Percentiles rank a stretch among this genome's conserved stretches.
Conservation (phyloP, 495 filamentous ascomycete genomes). For the Parathielavia appendiculata region DNA sequence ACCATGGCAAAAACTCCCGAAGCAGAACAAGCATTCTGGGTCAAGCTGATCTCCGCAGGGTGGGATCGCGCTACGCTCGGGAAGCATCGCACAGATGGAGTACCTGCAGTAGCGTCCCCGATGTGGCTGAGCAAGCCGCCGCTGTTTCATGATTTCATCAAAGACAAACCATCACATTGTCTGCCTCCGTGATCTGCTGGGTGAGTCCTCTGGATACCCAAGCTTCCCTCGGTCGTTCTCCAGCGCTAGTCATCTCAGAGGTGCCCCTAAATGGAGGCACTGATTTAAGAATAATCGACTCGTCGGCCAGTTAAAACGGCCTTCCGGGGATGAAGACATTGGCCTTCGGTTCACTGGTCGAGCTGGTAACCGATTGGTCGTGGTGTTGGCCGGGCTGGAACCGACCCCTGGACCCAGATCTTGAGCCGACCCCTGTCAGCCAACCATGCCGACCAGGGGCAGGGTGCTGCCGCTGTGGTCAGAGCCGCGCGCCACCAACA, state of each 20-base stretch:
- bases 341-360: conserved; percentile 6
- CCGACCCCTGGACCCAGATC: conserved; percentile 19
- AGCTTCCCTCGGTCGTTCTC: not conserved
- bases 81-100: not conserved
- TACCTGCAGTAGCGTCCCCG: conserved; percentile 25
- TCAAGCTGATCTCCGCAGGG: not conserved
- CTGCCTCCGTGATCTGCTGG: not conserved
- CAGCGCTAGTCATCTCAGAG: not conserved
- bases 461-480: conserved; percentile 1
- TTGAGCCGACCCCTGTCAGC: conserved; percentile 12
- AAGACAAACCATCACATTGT: not conserved
- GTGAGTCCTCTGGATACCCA: not conserved
- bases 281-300: not conserved
- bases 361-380: conserved; percentile 28
- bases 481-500: conserved; percentile 21
- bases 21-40: conserved; percentile 8
- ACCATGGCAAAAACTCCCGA: not conserved
- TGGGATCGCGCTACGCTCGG: not conserved
- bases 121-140: conserved; percentile 22
- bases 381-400: conserved; percentile 3
- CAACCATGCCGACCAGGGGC: conserved; percentile 5
- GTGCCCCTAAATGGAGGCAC: not conserved
- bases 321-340: conserved; percentile 2
- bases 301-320: not conserved
- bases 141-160: conserved; percentile 11